Evolutionary conservation across 495 filamentous ascomycete genomes (phyloP).

Genomic region (Neurospora africana): DNA sequence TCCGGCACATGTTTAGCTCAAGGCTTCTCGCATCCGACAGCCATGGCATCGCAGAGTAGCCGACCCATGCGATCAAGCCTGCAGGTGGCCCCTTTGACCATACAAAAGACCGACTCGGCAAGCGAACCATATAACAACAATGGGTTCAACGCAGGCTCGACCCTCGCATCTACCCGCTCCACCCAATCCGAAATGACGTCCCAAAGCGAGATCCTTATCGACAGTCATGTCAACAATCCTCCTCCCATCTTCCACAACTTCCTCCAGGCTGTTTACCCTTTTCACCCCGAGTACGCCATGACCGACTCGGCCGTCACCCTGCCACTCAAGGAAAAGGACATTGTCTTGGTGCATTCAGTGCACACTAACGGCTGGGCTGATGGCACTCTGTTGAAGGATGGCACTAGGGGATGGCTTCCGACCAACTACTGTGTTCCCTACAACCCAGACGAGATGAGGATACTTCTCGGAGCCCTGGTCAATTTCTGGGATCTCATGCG

Average conservation of each 20-base stretch:
- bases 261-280: constrained; percentile 90
- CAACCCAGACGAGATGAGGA: constrained; percentile 74
- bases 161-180: constrained; percentile 31
- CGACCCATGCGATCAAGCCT: constrained; percentile 45
- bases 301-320: constrained; percentile 73
- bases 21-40: constrained; percentile 12
- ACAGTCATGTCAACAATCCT: constrained; percentile 2
- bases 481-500: constrained; percentile 87
- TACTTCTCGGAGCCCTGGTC: constrained; percentile 73
- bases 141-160: constrained; percentile 24
- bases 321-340: constrained; percentile 78
- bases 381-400: constrained; percentile 82
- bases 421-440: constrained; percentile 98
- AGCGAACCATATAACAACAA: constrained; percentile 15
- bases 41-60: constrained; percentile 43
- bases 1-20: constrained; percentile 29
- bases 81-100: constrained; percentile 64
- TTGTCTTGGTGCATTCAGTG: constrained; percentile 91
- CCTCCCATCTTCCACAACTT: constrained; percentile 82
- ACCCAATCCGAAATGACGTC: constrained; percentile 56
- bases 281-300: constrained; percentile 61
- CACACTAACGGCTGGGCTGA: constrained; percentile 99
- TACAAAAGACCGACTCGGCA: constrained; percentile 43
- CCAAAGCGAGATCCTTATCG: constrained; percentile 29
- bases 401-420: constrained; percentile 89